Base-by-base conservation (phyloP, 129 eudicot species). In the Artemisia argyi region DNA sequence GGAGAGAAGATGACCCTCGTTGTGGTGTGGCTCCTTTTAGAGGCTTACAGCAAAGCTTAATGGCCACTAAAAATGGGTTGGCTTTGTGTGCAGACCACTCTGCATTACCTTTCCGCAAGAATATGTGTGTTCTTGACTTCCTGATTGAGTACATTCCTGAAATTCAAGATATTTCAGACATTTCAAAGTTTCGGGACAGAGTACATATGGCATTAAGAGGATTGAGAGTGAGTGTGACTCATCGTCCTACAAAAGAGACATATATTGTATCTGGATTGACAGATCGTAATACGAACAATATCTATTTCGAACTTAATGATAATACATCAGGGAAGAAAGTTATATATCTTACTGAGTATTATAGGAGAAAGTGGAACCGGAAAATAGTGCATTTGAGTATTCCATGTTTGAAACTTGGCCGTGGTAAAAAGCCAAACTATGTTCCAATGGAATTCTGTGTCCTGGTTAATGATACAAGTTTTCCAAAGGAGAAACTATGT, bases 391-490 rank as follows among this genome's bases (percentile, higher is more conserved):
- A 77, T 42, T 42, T 24, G 26, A 72, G 52, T 72, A 80, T 91
- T 44, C 97, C 97, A 16, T 88, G 92, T 65, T 82, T 91, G 71
- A 77, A 85, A 15, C 58, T 88, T 71, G 95, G 96, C 18, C 84
- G 14, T 18, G 30, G 39, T 13, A 76, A 71, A 22, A 88, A 65
- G 53, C 58, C 61, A 1, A 91, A 87, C 39, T 63, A 76, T 48
- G 85, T 91, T 3, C 96, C 96, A 0, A 47, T 88, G 75, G 97
- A 91, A 49, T 86, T 88, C 9, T 91, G 97, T 76, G 61, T 72
- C n/a, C 65, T 91, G 79, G 86, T 80, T 35, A 85, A 80, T 52
- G 96, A 90, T 19, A 85, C 74, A 83, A 73, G 86, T 73, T 85
- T 59, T 56, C 88, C 88, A 0, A 85, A 85, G 60, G 97, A 87